Percentiles rank a stretch among this genome's conserved stretches.
Evolutionary conservation across 2,329 filamentous ascomycete species (phyloP).

Genomic region (Aspergillus eucalypticola): DNA sequence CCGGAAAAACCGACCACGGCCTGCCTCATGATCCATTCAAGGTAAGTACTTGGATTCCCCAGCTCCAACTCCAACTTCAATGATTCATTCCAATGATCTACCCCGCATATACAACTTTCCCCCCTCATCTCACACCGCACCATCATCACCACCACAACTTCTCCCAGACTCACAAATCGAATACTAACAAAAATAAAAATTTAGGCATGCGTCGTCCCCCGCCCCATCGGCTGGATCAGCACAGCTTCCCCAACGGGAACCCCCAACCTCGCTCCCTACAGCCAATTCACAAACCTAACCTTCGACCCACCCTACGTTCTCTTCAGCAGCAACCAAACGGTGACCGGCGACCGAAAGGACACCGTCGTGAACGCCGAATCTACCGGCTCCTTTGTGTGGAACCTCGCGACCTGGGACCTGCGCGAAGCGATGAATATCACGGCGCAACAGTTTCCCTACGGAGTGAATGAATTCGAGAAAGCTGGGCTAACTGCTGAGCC

Average conservation of each 20-base stretch:
- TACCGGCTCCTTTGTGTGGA: constrained; percentile 61
- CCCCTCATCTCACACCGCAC: no score
- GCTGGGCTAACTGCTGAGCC: constrained; percentile 53
- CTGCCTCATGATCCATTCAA: constrained; percentile 60
- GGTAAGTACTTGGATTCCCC: constrained; percentile 27
- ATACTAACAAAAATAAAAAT: constrained; percentile 33
- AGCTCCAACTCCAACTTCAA: no score
- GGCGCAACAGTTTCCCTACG: constrained; percentile 52
- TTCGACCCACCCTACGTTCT: constrained; percentile 65
- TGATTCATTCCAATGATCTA: no score
- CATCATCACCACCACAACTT: no score
- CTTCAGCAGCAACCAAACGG: constrained; percentile 61
- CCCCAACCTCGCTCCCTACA: constrained; percentile 62
- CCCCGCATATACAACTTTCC: no score
- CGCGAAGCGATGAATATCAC: constrained; percentile 58
- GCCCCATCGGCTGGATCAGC: constrained; percentile 65
- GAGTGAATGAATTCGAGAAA: constrained; percentile 57
- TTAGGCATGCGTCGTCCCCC: constrained; percentile 56
- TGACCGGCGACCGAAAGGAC: constrained; percentile 53
- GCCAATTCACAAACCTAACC: constrained; percentile 64
- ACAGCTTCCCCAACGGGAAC: constrained; percentile 51
- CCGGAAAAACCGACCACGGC: constrained; percentile 54
- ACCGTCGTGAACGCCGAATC: constrained; percentile 58
- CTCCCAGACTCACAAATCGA: no score
- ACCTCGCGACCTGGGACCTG: constrained; percentile 59